phyloP scores from a whole-genome alignment of 140 eudicot species.

The Senecio squalidus region DNA sequence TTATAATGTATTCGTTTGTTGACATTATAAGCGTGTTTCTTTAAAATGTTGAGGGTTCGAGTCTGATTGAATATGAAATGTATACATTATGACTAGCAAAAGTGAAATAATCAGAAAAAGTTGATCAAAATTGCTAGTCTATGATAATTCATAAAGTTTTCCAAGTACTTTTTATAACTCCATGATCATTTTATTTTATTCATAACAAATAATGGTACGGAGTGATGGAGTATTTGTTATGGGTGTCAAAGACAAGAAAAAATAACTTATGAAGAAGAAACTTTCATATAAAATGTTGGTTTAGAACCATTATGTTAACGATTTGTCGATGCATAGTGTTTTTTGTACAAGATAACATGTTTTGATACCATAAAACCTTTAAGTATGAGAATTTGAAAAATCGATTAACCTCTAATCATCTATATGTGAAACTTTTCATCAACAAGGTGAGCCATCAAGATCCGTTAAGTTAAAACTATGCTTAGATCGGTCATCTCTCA shows the following conservation, averaged over 20 bases:
- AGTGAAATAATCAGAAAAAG: slow-evolving; percentile 18
- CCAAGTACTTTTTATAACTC: slow-evolving; percentile 3
- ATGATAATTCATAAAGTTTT: slow-evolving; percentile 10
- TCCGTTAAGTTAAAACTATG: neutral
- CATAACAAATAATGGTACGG: neutral
- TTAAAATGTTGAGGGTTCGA: too few species aligned
- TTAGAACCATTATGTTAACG: too few species aligned
- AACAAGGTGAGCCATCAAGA: neutral
- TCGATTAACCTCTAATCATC: neutral
- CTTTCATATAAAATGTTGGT: too few species aligned
- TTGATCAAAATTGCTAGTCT: slow-evolving; percentile 34
- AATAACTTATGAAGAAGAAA: too few species aligned
- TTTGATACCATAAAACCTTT: neutral
- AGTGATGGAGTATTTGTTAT: too few species aligned
- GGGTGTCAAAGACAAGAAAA: too few species aligned
- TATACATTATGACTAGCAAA: slow-evolving; percentile 6
- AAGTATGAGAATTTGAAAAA: neutral
- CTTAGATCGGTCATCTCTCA: neutral
- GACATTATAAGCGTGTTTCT: too few species aligned
- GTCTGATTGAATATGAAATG: too few species aligned
- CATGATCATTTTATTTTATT: neutral
- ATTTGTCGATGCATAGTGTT: too few species aligned
- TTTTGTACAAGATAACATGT: too few species aligned
- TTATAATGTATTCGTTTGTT: too few species aligned
- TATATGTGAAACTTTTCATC: neutral